A percentile compares a stretch with the other conserved stretches of the same genome.
These are phyloP conservation scores for Trametes cingulata DNA, from an alignment of 768 basidiomycete genomes.

Conservation along the genomic window DNA sequence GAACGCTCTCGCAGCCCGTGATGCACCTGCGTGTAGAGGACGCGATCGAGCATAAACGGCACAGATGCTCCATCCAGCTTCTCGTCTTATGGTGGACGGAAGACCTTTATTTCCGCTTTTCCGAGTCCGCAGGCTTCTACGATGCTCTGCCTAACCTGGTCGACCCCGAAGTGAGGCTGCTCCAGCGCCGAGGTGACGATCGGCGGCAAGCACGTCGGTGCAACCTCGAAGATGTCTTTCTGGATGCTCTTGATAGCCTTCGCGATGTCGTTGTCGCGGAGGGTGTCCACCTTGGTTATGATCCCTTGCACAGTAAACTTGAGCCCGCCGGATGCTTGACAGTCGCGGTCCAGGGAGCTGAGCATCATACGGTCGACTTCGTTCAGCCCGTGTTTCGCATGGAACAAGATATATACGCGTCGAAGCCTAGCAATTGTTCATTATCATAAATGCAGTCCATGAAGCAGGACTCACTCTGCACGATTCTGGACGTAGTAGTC, in stretches of 20 bases:
- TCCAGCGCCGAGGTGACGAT: conserved; percentile 58
- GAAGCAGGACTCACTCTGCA: conserved; percentile 64
- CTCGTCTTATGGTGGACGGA: background rate
- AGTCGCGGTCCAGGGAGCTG: conserved; percentile 43
- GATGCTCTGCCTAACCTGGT: conserved; percentile 57
- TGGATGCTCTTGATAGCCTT: conserved; percentile 44
- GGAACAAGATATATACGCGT: conserved; percentile 71
- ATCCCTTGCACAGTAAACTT: conserved; percentile 67
- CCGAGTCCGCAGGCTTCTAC: conserved; percentile 54
- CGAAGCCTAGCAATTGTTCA: conserved; percentile 49
- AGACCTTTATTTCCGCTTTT: conserved; percentile 12
- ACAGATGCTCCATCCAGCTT: background rate
- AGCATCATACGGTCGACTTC: conserved; percentile 64
- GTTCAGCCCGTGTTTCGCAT: conserved; percentile 64
- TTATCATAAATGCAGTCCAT: no score
- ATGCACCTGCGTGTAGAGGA: no score
- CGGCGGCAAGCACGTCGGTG: conserved; percentile 65
- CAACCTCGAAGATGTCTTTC: conserved; percentile 50
- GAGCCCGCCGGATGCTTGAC: conserved; percentile 37
- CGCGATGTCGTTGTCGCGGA: conserved; percentile 37
- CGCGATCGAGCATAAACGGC: background rate
- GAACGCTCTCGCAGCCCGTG: no score
- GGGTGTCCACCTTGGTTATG: conserved; percentile 68
- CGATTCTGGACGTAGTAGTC: conserved; percentile 62
- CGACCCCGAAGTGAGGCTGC: conserved; percentile 55